Conservation (phyloP, 192 early-diverging fungal genomes). For the Spinellus fusiger region DNA sequence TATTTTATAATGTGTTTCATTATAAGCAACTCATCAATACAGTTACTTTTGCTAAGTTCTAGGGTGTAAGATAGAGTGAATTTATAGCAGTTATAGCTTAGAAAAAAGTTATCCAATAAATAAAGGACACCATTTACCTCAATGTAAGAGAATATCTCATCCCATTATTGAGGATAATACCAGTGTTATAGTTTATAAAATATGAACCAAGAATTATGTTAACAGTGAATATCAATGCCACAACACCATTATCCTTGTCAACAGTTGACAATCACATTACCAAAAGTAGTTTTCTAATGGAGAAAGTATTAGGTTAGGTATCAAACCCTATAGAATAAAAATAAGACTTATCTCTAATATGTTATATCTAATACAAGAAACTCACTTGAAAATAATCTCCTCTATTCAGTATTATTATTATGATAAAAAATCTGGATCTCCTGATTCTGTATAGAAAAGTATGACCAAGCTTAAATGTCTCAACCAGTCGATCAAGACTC, state of each 20-base stretch:
- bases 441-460: constrained; percentile 76
- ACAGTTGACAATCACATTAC: constrained; percentile 80
- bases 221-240: constrained; percentile 83
- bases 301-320: not conserved
- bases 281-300: constrained; percentile 49
- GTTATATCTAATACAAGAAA: constrained; percentile 55
- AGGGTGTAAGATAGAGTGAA: too few species aligned
- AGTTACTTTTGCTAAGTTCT: too few species aligned
- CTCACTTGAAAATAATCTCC: constrained; percentile 66
- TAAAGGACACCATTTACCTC: constrained; percentile 20
- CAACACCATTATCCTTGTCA: constrained; percentile 65
- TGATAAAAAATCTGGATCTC: constrained; percentile 74
- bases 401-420: constrained; percentile 53
- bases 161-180: constrained; percentile 90
- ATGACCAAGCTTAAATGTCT: constrained; percentile 83
- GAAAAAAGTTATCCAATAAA: not conserved
- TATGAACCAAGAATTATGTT: constrained; percentile 88
- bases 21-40: not conserved
- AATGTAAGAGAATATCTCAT: constrained; percentile 94
- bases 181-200: constrained; percentile 79
- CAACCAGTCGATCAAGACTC: constrained; percentile 78
- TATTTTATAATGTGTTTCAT: not conserved
- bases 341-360: constrained; percentile 55
- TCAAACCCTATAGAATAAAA: not conserved
- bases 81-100: not conserved